phyloP scores from a whole-genome alignment of 495 filamentous ascomycete species.

The Lophium mytilinum region DNA sequence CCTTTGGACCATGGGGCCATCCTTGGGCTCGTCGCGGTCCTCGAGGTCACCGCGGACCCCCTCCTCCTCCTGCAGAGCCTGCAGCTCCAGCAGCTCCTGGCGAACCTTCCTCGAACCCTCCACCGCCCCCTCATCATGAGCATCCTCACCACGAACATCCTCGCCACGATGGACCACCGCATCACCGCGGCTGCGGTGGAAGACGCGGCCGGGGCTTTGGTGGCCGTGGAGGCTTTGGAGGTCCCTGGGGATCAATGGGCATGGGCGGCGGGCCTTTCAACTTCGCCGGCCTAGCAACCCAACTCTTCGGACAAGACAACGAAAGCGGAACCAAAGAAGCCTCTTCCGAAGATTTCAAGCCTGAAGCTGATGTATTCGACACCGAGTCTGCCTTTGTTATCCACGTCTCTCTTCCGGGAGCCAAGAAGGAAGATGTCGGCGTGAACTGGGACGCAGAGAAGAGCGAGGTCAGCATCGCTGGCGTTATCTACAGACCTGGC shows the following conservation, averaged over 20 bases:
- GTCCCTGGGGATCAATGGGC: conserved; percentile 32
- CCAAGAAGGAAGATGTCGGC: conserved; percentile 66
- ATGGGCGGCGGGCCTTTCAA: conserved; percentile 20
- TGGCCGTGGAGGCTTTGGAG: conserved; percentile 33
- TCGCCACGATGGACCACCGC: background rate
- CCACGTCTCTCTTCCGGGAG: conserved; percentile 68
- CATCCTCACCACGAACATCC: background rate
- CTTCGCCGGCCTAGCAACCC: conserved; percentile 16
- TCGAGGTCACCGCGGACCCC: conserved; percentile 9
- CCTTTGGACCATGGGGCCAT: conserved; percentile 15
- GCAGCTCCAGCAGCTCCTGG: conserved; percentile 3
- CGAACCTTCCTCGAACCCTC: background rate
- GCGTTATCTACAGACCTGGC: conserved; percentile 62
- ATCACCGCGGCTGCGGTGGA: conserved; percentile 4
- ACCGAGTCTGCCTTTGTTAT: conserved; percentile 54
- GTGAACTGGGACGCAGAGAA: conserved; percentile 67
- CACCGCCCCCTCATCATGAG: background rate
- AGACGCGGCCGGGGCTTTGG: conserved; percentile 5
- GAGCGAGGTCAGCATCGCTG: conserved; percentile 54
- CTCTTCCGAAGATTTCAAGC: conserved; percentile 45
- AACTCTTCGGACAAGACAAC: conserved; percentile 23
- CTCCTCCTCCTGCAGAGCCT: conserved; percentile 3
- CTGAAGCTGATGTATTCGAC: conserved; percentile 65
- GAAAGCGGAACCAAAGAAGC: conserved; percentile 13
- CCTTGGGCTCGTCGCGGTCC: conserved; percentile 11